Base-by-base conservation (phyloP, 2,329 filamentous ascomycete species). In the Botryotinia globosa region DNA sequence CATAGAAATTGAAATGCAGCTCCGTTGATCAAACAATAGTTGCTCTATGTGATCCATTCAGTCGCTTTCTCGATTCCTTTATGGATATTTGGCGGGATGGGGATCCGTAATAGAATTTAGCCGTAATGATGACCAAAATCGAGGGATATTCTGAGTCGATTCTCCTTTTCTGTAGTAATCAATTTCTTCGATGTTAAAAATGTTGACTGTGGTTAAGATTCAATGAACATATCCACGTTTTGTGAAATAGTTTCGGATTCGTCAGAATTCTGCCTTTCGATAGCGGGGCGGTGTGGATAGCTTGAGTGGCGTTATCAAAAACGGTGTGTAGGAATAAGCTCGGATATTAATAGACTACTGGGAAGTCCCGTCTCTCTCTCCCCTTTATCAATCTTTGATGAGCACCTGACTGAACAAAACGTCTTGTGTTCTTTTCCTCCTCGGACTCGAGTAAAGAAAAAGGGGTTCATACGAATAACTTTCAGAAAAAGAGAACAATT, bases 41-140 rank as follows among this genome's bases (percentile, higher is more conserved):
- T 75, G 73, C 63, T 71, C 74, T 71, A 56, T 64, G 72, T 73
- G 74, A 77, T 77, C 79, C 78, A 80, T 80, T 78, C 78, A 78
- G 76, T 66, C 71, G 16, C 65, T 34, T 72, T 62, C n/a, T 29
- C 9, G 54, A 34, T 37, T 63, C 56, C 56, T 37, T 45, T 69
- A 54, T 34, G 63, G 29, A 22, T 44, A n/a, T 32, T 32, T 12
- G 42, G 20, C 44, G 29, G 29, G 32, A n/a, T 18, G 5, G 16
- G 45, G 20, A n/a, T 54, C 45, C 34, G 45, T 48, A 14, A 34
- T 22, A 39, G 7, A 39, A 39, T 12, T n/a, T 39, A 56, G 20
- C 34, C 34, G 65, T 44, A 29, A 25, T 44, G 51, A 56, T 58
- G 48, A 42, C 34, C 48, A 32, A 44, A 44, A 44, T 29, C 5